Base-by-base conservation (phyloP, 768 basidiomycete species). In the Hypsizygus marmoreus region DNA sequence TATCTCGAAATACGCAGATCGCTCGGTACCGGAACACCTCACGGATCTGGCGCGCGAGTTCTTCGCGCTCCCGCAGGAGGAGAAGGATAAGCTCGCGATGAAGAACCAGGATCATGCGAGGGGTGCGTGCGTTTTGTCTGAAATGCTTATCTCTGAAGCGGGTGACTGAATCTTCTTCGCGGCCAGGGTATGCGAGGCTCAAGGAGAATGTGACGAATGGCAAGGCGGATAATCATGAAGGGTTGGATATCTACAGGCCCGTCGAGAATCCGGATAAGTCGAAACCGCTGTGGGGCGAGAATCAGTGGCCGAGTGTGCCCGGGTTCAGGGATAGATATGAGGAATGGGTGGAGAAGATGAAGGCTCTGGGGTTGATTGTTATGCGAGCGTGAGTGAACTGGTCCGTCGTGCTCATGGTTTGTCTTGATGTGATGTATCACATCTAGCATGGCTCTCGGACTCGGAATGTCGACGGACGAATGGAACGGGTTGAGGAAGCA, bases 161-260 rank as follows among this genome's bases (percentile, higher is more conserved):
- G 19, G 30, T 49, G 44, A 42, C 25, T 29, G 28, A 11, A 17
- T 13, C 4, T n/a, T n/a, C 20, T 3, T 16, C 24, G 9, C 10
- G 20, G 12, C 4, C 55, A 94, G 93, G 93, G 6, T 95, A 93
- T 59, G 82, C 83, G 35, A 72, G 80, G 38, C 62, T 97, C 23
- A 83, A 82, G 47, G 88, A 95, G 71, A 93, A 95, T 51, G 79
- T 95, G 9, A 95, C 93, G 0, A 82, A 84, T 53, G 89, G 90
- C 6, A 86, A 84, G 62, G 81, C 84, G 4, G 90, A 94, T 58
- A 87, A 84, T 49, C 90, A 92, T 51, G 92, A 95, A 69, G 90
- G 79, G 2, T 63, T 94, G 29, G 93, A 95, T 57, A 80, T 91
- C 41, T 93, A 92, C 59, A 80, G 73, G 20, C 88, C 89, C 1